Evolutionary conservation across 2,329 filamentous ascomycete species (phyloP).

Genomic region (Penicillium sp.): DNA sequence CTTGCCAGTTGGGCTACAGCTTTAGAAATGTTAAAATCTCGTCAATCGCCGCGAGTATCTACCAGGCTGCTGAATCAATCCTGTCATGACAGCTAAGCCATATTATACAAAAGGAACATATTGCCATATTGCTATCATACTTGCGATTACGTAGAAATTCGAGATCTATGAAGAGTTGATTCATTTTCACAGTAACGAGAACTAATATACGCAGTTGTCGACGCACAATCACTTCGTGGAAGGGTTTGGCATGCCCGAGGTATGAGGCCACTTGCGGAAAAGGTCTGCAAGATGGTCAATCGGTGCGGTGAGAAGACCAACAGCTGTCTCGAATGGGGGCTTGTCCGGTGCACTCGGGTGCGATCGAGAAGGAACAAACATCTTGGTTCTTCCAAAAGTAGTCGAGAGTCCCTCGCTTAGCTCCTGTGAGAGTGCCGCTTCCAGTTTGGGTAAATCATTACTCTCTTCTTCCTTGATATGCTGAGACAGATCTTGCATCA

Average conservation of each 20-base stretch:
- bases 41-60: no score
- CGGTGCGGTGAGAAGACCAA: conserved; percentile 56
- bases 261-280: conserved; percentile 51
- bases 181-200: neutral
- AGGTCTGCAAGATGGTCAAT: conserved; percentile 59
- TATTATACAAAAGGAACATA: no score
- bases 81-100: no score
- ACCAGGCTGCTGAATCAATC: no score
- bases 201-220: neutral
- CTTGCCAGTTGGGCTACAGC: no score
- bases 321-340: conserved; percentile 57
- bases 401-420: conserved; percentile 39
- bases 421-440: conserved; percentile 38
- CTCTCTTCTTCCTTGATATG: conserved; percentile 56
- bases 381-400: conserved; percentile 54
- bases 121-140: no score
- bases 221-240: conserved; percentile 9
- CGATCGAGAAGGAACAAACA: conserved; percentile 53
- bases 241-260: conserved; percentile 17
- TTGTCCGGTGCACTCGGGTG: conserved; percentile 53
- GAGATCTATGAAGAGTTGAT: neutral
- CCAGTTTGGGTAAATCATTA: conserved; percentile 51
- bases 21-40: no score
- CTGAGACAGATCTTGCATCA: conserved; percentile 45
- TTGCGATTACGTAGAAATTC: no score